Evolutionary conservation across 106 monocot species (phyloP), one percentile per base, ranked within the genome.

Genomic region (Apostasia ramifera): DNA sequence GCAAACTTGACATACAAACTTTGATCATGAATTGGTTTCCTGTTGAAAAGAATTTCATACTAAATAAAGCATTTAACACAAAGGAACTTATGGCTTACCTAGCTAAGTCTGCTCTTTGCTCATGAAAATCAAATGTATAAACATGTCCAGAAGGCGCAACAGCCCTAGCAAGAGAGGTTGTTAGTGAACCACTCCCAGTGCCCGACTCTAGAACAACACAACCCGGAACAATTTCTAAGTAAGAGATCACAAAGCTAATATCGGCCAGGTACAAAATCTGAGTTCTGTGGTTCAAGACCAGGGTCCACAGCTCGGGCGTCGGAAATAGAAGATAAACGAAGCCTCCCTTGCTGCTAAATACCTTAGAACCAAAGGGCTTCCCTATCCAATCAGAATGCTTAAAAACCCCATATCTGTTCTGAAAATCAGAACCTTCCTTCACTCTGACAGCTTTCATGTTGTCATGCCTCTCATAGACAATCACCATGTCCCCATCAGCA

Each of bases 321-420:
- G 97, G 97, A 9, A 86, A 86, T 7, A 97, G 67, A 44, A 97
- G 80, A 76, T 84, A 79, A 2, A 92, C 92, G 72, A 86, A 92
- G 8, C 84, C 86, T 47, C 92, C 81, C 71, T 85, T 89, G 80
- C 44, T 81, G 69, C 87, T 90, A 5, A 83, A 26, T 5, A 81
- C 92, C 67, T 89, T 89, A 44, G 86, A 85, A 3, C 97, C 97
- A 72, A 87, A 92, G 2, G 82, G 84, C 55, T 81, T 82, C 2
- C 92, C 97, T 14, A 97, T 85, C 97, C 97, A 97, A 64, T 97
- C 97, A 8, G 86, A 77, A 72, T 97, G 97, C 61, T 89, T 89
- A 69, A 92, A 97, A 63, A 85, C 80, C 47, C 97, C 97, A 72
- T 86, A 97, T 12, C 86, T 79, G 62, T 97, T 97, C 80, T 97